Percentiles rank a stretch among this genome's conserved stretches.
Conservation (phyloP, 2,329 filamentous ascomycete genomes). For the Pestalotiopsis sp. region DNA sequence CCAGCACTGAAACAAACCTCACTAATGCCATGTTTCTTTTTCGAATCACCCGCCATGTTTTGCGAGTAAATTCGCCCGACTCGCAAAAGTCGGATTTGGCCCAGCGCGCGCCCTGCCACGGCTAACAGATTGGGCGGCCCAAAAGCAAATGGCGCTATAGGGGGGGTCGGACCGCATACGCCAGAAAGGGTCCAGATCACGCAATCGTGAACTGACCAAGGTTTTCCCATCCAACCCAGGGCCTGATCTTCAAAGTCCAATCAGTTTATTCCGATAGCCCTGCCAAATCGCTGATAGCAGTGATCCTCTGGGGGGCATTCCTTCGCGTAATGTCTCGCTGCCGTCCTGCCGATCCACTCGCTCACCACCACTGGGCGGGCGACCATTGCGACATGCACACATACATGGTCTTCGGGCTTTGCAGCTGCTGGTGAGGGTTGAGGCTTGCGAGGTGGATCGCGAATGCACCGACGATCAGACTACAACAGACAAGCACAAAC, state of each 20-base stretch:
- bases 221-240: conserved; percentile 4
- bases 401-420: neutral
- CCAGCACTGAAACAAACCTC: neutral
- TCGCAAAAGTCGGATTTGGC: neutral
- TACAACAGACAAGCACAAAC: neutral
- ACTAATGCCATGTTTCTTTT: neutral
- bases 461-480: neutral
- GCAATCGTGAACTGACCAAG: conserved; percentile 6
- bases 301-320: neutral
- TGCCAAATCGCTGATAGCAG: neutral
- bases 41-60: neutral
- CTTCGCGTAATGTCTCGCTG: neutral
- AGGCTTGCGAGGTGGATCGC: neutral
- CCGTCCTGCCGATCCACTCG: neutral
- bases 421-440: neutral
- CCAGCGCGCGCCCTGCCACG: neutral
- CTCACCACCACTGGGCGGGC: neutral
- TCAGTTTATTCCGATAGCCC: neutral
- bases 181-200: conserved; percentile 14
- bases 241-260: neutral
- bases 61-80: neutral
- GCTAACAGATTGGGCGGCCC: neutral
- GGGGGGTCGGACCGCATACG: conserved; percentile 6
- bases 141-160: neutral
- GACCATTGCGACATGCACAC: neutral